Evolutionary conservation across 805 yeast species (phyloP), one percentile per base, ranked within the genome.

Genomic region (Saturnispora diversa): DNA sequence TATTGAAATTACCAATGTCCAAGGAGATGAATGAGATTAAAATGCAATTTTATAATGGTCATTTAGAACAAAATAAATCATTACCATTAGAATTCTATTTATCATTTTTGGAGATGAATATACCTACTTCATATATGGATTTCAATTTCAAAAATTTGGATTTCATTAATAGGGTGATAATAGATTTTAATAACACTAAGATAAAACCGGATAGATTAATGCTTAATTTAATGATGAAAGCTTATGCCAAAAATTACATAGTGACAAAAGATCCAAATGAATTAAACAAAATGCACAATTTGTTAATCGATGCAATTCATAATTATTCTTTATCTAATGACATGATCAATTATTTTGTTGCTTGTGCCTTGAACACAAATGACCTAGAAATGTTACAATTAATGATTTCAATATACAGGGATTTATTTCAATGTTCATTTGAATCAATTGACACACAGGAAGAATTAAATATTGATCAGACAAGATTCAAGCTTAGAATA

Each of bases 161-260:
- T 2, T 46, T 46, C 28, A 29, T 36, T 2, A 24, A 28, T 2
- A 22, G n/a, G 29, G 31, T 46, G 5, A 24, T 46, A 2, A n/a
- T 26, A 8, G 45, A 46, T 30, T 20, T 46, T 2, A 5, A 32
- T 2, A 19, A 39, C 6, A 11, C 10, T 10, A 26, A 33, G 8
- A 11, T 39, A 3, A 5, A 27, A 19, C 30, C 40, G 3, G 44
- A 46, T 17, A 36, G 49, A 31, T 36, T 29, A 9, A 10, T 46
- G 22, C 13, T 41, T 2, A 39, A 39, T 28, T 33, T 44, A 9
- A 11, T 46, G 2, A 20, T 46, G 1, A 46, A 46, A 29, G 43
- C 24, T 11, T 33, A 32, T 12, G 32, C 21, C 13, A 25, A 17
- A 11, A 31, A 30, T 12, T 39, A 25, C 20, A 25, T 20, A 20